Base-by-base conservation (phyloP, 176 grass and related monocot species). In the Musa schizocarpa region DNA sequence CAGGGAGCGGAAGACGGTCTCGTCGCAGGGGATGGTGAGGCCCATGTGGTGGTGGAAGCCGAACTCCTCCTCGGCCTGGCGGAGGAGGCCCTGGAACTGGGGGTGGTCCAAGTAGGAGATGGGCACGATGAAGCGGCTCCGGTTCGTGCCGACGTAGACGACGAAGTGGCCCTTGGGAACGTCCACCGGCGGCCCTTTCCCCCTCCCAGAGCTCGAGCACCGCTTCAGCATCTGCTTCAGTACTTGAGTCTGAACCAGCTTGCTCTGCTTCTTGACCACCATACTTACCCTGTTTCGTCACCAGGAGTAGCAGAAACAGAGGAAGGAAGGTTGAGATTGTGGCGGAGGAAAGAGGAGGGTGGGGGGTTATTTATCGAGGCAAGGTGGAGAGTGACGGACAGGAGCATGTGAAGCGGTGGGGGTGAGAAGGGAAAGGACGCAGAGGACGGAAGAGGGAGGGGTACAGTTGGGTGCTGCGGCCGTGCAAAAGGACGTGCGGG, bases 111-210 rank as follows among this genome's bases (percentile, higher is more conserved):
- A 86, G 21, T 84, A 87, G 57, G 90, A 80, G 63, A 98, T 85
- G 13, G 90, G 95, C 74, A 98, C 88, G 13, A 98, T 83, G 85
- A 91, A 98, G 22, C 95, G 75, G 11, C 84, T 85, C 67, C 88
- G 68, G 75, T 84, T 81, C 74, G 82, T 84, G 2, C 90, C 95
- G 5, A 98, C 95, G 78, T 98, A 98, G 53, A 93, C 95, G 10
- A 82, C 95, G 72, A 98, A 98, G 86, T 98, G 95, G 29, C 95
- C 95, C 0, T 78, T 79, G 11, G 95, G 95, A 53, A 98, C 95
- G 74, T 98, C 88, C 22, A 79, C 86, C 65, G 88, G 94, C 61
- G 90, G 72, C 2, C 81, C 69, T 0, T 43, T 43, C 34, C 34
- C 79, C 24, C 77, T 80, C 0, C 87, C 85, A 1, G 86, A 83